Evolutionary conservation across 192 early-diverging fungal genomes (phyloP).

Genomic region (Podila epigama): DNA sequence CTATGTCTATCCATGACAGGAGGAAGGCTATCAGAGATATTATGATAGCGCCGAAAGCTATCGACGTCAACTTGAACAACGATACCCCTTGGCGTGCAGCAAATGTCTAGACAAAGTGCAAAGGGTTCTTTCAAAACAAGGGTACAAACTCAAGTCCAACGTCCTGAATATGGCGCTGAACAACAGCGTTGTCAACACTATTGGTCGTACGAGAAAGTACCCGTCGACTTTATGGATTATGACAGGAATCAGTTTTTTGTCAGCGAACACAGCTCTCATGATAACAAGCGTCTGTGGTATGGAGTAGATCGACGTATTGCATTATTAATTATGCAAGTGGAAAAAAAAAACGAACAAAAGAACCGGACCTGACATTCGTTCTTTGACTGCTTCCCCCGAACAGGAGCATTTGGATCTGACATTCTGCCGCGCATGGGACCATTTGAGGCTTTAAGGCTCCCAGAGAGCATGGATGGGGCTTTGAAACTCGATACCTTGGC

Average conservation of each 20-base stretch:
- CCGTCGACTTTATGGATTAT: conserved; percentile 16
- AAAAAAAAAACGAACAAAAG: no score
- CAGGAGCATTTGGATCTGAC: conserved; percentile 9
- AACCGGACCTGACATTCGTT: neutral
- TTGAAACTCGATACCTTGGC: neutral
- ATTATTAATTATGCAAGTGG: no score
- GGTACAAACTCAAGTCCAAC: conserved; percentile 28
- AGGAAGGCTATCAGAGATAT: conserved; percentile 29
- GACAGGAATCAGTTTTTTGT: conserved; percentile 10
- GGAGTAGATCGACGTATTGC: neutral
- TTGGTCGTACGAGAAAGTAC: conserved; percentile 15
- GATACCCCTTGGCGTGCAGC: conserved; percentile 34
- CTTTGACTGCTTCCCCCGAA: neutral
- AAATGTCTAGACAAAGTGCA: conserved; percentile 33
- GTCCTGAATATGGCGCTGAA: conserved; percentile 24
- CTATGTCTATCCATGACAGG: conserved; percentile 11
- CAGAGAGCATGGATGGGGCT: neutral
- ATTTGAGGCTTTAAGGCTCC: neutral
- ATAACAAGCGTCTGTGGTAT: conserved; percentile 8
- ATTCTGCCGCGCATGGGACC: neutral
- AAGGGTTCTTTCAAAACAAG: conserved; percentile 15
- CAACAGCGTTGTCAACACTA: conserved; percentile 30
- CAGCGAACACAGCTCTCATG: conserved; percentile 1
- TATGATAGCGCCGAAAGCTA: conserved; percentile 29
- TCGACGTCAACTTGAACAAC: conserved; percentile 24